Percentiles rank a stretch among this genome's conserved stretches.
Evolutionary conservation across 768 basidiomycete species (phyloP).

Genomic region (Kwoniella heveanensis): DNA sequence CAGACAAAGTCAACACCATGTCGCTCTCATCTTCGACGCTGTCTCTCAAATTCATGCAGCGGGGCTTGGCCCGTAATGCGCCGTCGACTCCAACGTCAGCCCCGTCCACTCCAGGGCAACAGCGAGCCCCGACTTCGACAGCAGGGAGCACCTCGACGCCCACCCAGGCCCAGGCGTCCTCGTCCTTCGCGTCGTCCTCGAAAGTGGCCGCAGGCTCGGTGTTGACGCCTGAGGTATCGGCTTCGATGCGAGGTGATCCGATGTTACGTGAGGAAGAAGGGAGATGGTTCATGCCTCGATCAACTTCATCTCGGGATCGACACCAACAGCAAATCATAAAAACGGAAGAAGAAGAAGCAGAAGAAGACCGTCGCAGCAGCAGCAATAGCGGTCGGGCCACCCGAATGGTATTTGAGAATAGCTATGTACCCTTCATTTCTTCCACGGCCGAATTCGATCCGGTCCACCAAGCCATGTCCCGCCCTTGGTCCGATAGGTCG

Average conservation of each 20-base stretch:
- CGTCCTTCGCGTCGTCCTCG: not conserved
- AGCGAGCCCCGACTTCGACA: too few relatives aligned
- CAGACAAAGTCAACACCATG: constrained; percentile 18
- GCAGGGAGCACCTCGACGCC: too few relatives aligned
- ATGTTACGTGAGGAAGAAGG: constrained; percentile 17
- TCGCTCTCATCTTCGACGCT: constrained; percentile 44
- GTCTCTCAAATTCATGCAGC: constrained; percentile 53
- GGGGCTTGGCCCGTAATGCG: constrained; percentile 31
- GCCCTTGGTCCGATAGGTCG: not conserved
- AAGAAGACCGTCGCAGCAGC: not conserved
- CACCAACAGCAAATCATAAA: not conserved
- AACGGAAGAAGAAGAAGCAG: not conserved
- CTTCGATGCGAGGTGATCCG: constrained; percentile 3
- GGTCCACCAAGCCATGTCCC: not conserved
- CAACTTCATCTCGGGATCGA: not conserved
- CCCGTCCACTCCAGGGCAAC: constrained; percentile 1
- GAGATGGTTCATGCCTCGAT: constrained; percentile 25
- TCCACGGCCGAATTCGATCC: not conserved
- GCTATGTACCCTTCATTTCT: constrained; percentile 29
- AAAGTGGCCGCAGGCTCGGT: not conserved
- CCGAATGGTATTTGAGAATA: constrained; percentile 20
- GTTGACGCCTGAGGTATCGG: not conserved
- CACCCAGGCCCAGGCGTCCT: too few relatives aligned
- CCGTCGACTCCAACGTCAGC: constrained; percentile 10
- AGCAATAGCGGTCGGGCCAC: not conserved